Percentiles rank a stretch among this genome's conserved stretches.
phyloP scores from a whole-genome alignment of 331 rosid genomes.

The Telfairia occidentalis region DNA sequence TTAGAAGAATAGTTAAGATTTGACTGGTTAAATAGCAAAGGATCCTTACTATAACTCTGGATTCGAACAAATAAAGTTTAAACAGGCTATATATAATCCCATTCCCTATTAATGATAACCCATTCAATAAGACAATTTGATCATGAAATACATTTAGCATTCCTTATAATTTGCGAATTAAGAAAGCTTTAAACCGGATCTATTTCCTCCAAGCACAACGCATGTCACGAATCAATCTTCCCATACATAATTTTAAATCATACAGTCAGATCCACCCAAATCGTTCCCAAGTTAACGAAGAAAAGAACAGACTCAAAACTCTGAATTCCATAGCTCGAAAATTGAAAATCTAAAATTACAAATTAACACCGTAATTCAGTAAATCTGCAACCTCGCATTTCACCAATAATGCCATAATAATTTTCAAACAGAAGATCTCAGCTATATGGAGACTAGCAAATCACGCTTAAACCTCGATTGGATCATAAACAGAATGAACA shows the following conservation, averaged over 20 bases:
- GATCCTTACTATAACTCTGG: not conserved
- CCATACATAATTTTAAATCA: not conserved
- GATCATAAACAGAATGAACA: not conserved
- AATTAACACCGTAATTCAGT: conserved; percentile 1
- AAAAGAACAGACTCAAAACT: conserved; percentile 9
- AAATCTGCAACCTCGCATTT: conserved; percentile 1
- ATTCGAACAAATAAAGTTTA: not conserved
- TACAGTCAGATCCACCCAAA: not conserved
- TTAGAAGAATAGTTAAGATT: conserved; percentile 15
- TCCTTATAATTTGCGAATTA: not conserved
- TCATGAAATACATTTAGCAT: not conserved
- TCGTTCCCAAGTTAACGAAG: not conserved
- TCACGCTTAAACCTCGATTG: not conserved
- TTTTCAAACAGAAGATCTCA: not conserved
- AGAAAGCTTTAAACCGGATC: not conserved
- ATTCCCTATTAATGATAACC: not conserved
- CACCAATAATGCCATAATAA: not conserved
- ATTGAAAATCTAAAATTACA: conserved; percentile 1
- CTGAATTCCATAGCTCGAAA: not conserved
- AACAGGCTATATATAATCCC: too few species aligned
- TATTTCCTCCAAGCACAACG: not conserved
- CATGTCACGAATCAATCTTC: not conserved
- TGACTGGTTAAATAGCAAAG: not conserved
- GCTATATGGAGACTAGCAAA: not conserved
- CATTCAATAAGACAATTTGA: not conserved